phyloP scores from a whole-genome alignment of 1,139 yeast species.

The Nakaseomyces kungkrabaensis region DNA sequence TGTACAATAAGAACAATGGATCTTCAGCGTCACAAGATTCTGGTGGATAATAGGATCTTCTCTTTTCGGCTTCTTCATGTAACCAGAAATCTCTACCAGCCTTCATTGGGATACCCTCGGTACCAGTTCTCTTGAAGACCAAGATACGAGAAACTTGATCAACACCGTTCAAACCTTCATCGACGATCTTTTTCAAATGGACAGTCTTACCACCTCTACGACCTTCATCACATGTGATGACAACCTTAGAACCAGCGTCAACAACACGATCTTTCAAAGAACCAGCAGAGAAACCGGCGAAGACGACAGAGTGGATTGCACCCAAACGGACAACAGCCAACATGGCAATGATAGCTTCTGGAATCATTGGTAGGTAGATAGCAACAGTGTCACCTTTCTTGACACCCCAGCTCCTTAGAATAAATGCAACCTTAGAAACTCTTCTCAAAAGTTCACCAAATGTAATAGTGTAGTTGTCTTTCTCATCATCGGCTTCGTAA shows the following conservation, averaged over 20 bases:
- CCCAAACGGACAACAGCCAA: slow-evolving; percentile 87
- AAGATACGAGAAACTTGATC: slow-evolving; percentile 75
- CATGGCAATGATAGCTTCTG: slow-evolving; percentile 91
- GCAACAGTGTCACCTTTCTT: slow-evolving; percentile 94
- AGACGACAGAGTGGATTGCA: slow-evolving; percentile 88
- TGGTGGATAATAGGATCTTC: slow-evolving; percentile 80
- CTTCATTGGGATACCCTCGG: slow-evolving; percentile 44
- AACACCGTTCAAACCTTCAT: slow-evolving; percentile 72
- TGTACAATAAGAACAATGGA: slow-evolving; percentile 83
- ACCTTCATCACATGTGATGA: slow-evolving; percentile 91
- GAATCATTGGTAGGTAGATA: slow-evolving; percentile 92
- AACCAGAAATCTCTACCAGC: slow-evolving; percentile 89
- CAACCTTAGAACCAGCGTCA: slow-evolving; percentile 79
- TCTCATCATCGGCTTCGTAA: slow-evolving; percentile 91
- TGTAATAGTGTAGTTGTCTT: slow-evolving; percentile 62
- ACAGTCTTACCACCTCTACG: slow-evolving; percentile 90
- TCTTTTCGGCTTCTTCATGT: slow-evolving; percentile 77
- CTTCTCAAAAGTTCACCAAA: slow-evolving; percentile 80
- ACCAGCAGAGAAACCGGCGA: slow-evolving; percentile 95
- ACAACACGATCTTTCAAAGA: slow-evolving; percentile 82
- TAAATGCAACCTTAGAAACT: slow-evolving; percentile 83
- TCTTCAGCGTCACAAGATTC: slow-evolving; percentile 83
- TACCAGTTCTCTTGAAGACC: slow-evolving; percentile 77
- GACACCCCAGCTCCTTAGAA: slow-evolving; percentile 78
- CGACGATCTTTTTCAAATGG: slow-evolving; percentile 73